Percentiles rank a stretch among this genome's conserved stretches.
These are phyloP conservation scores for Aspergillus funiculosus DNA, from an alignment of 495 filamentous ascomycete species.

Conservation along the genomic window DNA sequence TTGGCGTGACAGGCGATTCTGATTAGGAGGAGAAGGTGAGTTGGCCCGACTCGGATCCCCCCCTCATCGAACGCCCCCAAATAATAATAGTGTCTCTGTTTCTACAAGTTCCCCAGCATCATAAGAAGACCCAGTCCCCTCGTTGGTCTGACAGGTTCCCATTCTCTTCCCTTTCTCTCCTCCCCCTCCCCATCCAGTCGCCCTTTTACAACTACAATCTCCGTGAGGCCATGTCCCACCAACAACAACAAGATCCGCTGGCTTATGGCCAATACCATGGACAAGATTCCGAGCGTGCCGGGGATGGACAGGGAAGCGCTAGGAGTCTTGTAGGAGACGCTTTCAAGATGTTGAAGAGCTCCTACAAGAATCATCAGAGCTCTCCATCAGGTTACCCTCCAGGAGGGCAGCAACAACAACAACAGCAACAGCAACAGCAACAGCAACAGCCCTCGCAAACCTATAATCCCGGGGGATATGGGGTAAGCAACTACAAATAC, in stretches of 20 bases:
- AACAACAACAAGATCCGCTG: slow-evolving; percentile 45
- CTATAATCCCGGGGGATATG: neutral
- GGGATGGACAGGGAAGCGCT: slow-evolving; percentile 32
- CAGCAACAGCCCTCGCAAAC: slow-evolving; percentile 8
- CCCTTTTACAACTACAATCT: neutral
- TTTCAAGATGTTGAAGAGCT: slow-evolving; percentile 43
- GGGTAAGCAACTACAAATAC: neutral
- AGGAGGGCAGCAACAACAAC: slow-evolving; percentile 12
- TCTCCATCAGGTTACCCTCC: slow-evolving; percentile 11
- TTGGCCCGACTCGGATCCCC: neutral
- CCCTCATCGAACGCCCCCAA: neutral
- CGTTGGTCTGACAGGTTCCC: slow-evolving; percentile 1
- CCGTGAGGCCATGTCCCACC: slow-evolving; percentile 33
- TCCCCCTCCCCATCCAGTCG: neutral
- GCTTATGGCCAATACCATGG: slow-evolving; percentile 53
- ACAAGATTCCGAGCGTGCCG: slow-evolving; percentile 22
- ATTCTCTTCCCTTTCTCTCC: slow-evolving; percentile 8
- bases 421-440: slow-evolving; percentile 9
- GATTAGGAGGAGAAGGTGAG: slow-evolving; percentile 1
- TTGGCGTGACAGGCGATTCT: neutral
- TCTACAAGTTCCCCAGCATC: neutral
- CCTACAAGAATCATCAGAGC: slow-evolving; percentile 35
- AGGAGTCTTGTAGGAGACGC: slow-evolving; percentile 52
- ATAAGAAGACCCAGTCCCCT: slow-evolving; percentile 3
- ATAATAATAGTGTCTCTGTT: neutral